Percentiles rank a stretch among this genome's conserved stretches.
Evolutionary conservation across 192 early-diverging fungal species (phyloP).

Genomic region (Allomyces macrogynus): DNA sequence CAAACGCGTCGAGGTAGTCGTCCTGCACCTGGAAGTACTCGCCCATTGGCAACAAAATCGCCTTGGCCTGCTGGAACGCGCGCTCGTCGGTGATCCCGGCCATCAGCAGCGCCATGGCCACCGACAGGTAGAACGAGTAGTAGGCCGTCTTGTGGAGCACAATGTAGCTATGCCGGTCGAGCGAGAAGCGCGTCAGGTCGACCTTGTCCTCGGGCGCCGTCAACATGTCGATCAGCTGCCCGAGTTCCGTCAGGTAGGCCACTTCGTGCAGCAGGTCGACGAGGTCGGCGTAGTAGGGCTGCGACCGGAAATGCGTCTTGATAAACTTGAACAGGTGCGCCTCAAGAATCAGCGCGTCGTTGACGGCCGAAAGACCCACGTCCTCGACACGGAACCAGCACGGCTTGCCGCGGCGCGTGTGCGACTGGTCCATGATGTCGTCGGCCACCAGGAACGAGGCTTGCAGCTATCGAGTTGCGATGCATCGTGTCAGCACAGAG

Average conservation of each 20-base stretch:
- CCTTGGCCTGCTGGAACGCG: constrained; percentile 61
- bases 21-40: constrained; percentile 99
- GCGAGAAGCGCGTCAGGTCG: constrained; percentile 76
- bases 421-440: constrained; percentile 95
- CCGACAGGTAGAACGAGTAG: constrained; percentile 98
- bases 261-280: constrained; percentile 89
- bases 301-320: constrained; percentile 77
- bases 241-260: constrained; percentile 91
- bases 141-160: constrained; percentile 96
- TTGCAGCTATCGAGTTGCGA: constrained; percentile 52
- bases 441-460: constrained; percentile 95
- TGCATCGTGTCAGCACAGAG: not conserved
- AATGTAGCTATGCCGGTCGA: constrained; percentile 72
- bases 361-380: constrained; percentile 81
- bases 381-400: constrained; percentile 82
- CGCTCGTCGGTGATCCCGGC: constrained; percentile 57
- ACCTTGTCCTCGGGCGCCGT: constrained; percentile 95
- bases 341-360: constrained; percentile 89
- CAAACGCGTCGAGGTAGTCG: constrained; percentile 96
- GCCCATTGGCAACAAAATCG: constrained; percentile 79
- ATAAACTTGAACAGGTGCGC: constrained; percentile 77
- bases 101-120: constrained; percentile 83
- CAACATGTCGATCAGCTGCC: constrained; percentile 89
- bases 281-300: constrained; percentile 74
- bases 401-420: constrained; percentile 87